phyloP scores from a whole-genome alignment of 306 rosid genomes.

The Nissolia schottii region DNA sequence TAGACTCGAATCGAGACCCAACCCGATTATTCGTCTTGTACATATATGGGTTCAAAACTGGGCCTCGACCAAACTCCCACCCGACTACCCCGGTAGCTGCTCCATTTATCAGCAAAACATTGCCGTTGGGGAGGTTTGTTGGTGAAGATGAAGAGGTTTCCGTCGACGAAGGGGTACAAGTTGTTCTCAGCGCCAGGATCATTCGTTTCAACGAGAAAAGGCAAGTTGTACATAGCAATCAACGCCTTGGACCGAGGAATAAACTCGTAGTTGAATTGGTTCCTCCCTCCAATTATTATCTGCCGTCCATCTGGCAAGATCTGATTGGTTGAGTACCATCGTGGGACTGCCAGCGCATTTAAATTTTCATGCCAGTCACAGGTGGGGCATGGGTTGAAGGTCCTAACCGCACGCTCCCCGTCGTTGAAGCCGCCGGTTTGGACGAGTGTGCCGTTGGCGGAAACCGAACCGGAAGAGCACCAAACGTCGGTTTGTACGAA shows the following conservation, averaged over 20 bases:
- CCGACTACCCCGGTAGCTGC: slow-evolving; percentile 46
- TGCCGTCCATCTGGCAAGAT: slow-evolving; percentile 57
- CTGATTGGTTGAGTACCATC: slow-evolving; percentile 80
- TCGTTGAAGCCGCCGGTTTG: no score
- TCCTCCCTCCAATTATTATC: slow-evolving; percentile 57
- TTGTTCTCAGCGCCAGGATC: slow-evolving; percentile 47
- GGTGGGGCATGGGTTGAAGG: slow-evolving; percentile 33
- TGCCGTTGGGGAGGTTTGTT: slow-evolving; percentile 69
- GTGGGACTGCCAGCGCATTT: neutral
- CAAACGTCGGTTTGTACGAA: slow-evolving; percentile 58
- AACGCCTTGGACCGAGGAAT: slow-evolving; percentile 33
- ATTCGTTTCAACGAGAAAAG: slow-evolving; percentile 46
- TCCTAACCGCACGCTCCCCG: slow-evolving; percentile 48
- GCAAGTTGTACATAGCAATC: slow-evolving; percentile 23
- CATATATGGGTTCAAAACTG: slow-evolving; percentile 46
- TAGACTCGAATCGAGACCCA: slow-evolving; percentile 44
- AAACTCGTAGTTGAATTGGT: slow-evolving; percentile 58
- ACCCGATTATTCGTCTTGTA: slow-evolving; percentile 21
- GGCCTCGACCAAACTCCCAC: slow-evolving; percentile 47
- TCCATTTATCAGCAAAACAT: slow-evolving; percentile 62
- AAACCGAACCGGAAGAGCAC: slow-evolving; percentile 68
- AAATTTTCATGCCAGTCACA: slow-evolving; percentile 59
- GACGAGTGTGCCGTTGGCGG: slow-evolving; percentile 41
- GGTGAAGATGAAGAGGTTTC: slow-evolving; percentile 58
- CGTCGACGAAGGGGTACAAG: slow-evolving; percentile 66